Evolutionary conservation across 192 early-diverging fungal genomes (phyloP).

Genomic region (Gigaspora rosea): DNA sequence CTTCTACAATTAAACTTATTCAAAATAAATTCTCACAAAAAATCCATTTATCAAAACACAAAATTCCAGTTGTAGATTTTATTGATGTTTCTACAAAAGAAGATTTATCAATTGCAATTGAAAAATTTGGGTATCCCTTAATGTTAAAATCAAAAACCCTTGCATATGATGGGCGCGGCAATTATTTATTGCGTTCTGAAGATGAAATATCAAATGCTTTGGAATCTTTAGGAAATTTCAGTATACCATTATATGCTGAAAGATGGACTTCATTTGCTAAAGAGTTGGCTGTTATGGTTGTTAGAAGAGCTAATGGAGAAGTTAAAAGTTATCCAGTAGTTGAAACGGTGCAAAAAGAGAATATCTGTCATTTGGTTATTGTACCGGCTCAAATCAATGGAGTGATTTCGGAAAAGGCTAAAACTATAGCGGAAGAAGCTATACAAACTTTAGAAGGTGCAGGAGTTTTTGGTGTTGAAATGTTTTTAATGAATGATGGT

Average conservation of each 20-base stretch:
- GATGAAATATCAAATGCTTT: constrained; percentile 68
- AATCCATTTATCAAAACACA: constrained; percentile 62
- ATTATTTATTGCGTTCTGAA: constrained; percentile 80
- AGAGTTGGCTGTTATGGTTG: constrained; percentile 98
- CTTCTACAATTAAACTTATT: constrained; percentile 82
- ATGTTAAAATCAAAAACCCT: constrained; percentile 94
- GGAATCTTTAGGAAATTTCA: constrained; percentile 56
- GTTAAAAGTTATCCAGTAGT: constrained; percentile 90
- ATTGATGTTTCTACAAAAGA: constrained; percentile 59
- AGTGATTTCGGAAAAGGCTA: constrained; percentile 65
- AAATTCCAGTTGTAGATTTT: constrained; percentile 74
- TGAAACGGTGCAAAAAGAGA: constrained; percentile 96
- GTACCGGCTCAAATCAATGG: constrained; percentile 96
- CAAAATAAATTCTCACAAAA: constrained; percentile 98
- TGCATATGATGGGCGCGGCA: constrained; percentile 96
- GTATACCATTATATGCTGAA: constrained; percentile 85
- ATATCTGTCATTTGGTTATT: constrained; percentile 94
- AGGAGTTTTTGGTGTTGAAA: constrained; percentile 97
- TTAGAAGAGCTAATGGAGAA: constrained; percentile 71
- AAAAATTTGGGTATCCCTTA: constrained; percentile 85
- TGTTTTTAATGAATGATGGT: constrained; percentile 92
- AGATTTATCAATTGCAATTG: constrained; percentile 55
- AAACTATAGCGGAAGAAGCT: constrained; percentile 82
- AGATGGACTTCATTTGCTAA: constrained; percentile 91
- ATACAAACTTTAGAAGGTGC: constrained; percentile 77